Base-by-base conservation (phyloP, 306 rosid genomes). In the Lagenaria siceraria region DNA sequence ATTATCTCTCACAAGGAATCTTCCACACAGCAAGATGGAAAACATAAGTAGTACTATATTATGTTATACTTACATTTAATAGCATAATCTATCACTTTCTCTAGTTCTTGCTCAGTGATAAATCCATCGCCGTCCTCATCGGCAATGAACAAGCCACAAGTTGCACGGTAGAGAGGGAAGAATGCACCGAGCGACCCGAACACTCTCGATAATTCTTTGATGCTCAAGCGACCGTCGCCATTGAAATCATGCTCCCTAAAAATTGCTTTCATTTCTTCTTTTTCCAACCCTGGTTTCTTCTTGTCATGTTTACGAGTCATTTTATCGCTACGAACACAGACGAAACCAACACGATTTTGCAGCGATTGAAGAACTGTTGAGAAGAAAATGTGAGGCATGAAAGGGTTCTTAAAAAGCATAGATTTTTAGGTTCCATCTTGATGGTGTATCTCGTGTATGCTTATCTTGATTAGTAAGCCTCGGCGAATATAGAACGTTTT, bases 51-150 rank as follows among this genome's bases (percentile, higher is more conserved):
- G n/a, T n/a, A 10, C 27, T 68, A 68, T 5, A 68, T 21, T 13
- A 70, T 3, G 31, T 42, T 22, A 46, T 70, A 70, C n/a, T 76
- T 59, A 51, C 64, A 76, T 25, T 76, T 51, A 0, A 36, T 27
- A 3, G 82, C 70, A 53, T 79, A 85, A 10, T 52, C 42, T 31
- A 79, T 21, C 13, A 85, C 80, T 8, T 22, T 43, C 0, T 22
- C 46, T 4, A 82, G 36, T 74, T 85, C 85, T 0, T 59, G 7
- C 11, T 24, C 42, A 8, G 17, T 40, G 14, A 58, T 58, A 77
- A 29, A 77, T 35, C 88, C 88, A 36, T 77, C 79, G 2, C 75
- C 24, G 17, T 85, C 35, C 12, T 19, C 15, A 40, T 85, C 85
- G 0, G 82, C 88, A 13, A 3, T 2, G 49, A 6, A 0, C 19